Evolutionary conservation across 352 stramenopile genomes (phyloP), one percentile per base, ranked within the genome.

Genomic region (Phytophthora meadii): DNA sequence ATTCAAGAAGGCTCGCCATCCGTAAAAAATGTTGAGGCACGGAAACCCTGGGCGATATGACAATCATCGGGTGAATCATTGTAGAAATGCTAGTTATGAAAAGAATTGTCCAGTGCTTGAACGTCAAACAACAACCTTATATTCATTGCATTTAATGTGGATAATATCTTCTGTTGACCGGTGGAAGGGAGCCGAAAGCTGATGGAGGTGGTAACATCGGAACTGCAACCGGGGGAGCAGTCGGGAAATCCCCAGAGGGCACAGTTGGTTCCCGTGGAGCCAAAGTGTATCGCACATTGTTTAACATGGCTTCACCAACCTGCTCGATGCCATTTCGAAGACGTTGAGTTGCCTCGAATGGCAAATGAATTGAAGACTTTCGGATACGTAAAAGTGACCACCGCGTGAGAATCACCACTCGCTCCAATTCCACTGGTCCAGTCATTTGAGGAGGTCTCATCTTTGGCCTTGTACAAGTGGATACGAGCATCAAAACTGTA

Each of bases 361-460:
- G 45, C n/a, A 78, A 15, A 9, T 61, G 65, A 41, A 65, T 46
- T 3, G 57, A 53, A 14, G 66, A 72, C 40, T 64, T 61, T 1
- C 62, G 70, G 41, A 75, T 66, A n/a, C 66, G 66, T 25, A 78
- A 54, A 10, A 75, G 55, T 7, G 65, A 72, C 70, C 70, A 78
- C 4, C 70, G 70, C 10, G 62, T 72, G 8, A 78, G 30, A 51
- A 74, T 52, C 4, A 74, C 70, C 10, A 74, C 46, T 3, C 52
- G 54, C 19, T 74, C 65, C 55, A 73, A 55, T 37, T 73, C 65
- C 36, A 61, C 59, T 11, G 60, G 53, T 15, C 54, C 52, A 10
- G 34, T 53, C 37, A 45, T 39, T 19, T 14, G 32, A 7, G 8
- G 14, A 39, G 7, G n/a, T 45, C 60, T 56, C 6, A 28, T 22